Conservation (phyloP, 202 grass and related monocot genomes). For the Bolboschoenoplectus hybrid region DNA sequence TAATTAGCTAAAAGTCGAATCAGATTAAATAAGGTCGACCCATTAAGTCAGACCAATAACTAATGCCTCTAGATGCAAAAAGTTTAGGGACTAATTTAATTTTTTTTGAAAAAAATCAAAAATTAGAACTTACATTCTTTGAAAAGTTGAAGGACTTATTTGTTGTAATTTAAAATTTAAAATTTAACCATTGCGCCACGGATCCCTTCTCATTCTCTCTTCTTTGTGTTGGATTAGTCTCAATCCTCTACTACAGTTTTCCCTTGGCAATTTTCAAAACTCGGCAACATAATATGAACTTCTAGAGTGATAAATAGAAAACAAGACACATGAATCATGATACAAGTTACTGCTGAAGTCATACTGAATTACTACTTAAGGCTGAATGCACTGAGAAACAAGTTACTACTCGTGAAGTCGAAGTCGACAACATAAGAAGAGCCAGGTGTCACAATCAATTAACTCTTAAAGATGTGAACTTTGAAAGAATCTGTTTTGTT, state of each 20-base stretch:
- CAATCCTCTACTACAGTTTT: not conserved
- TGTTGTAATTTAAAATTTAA: no score
- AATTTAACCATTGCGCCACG: not conserved
- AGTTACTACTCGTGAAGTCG: not conserved
- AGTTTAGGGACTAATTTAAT: no score
- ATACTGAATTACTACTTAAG: not conserved
- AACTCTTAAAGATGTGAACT: slow-evolving; percentile 45
- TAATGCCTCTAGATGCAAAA: no score
- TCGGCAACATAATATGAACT: not conserved
- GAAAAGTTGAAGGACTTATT: no score
- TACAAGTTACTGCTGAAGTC: not conserved
- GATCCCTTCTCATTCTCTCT: no score
- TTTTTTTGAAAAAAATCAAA: no score
- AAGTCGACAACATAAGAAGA: not conserved
- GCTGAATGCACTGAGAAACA: not conserved
- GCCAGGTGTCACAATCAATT: not conserved
- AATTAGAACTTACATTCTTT: no score
- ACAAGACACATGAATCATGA: not conserved
- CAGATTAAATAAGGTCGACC: no score
- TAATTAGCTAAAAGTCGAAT: no score
- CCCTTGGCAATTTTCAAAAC: not conserved
- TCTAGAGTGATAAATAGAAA: not conserved
- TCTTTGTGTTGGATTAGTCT: no score
- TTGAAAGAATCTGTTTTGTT: slow-evolving; percentile 32
- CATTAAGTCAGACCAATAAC: no score